These are phyloP conservation scores for Calonectria pseudoturangicola DNA, from an alignment of 2,329 filamentous ascomycete species.

Conservation along the genomic window DNA sequence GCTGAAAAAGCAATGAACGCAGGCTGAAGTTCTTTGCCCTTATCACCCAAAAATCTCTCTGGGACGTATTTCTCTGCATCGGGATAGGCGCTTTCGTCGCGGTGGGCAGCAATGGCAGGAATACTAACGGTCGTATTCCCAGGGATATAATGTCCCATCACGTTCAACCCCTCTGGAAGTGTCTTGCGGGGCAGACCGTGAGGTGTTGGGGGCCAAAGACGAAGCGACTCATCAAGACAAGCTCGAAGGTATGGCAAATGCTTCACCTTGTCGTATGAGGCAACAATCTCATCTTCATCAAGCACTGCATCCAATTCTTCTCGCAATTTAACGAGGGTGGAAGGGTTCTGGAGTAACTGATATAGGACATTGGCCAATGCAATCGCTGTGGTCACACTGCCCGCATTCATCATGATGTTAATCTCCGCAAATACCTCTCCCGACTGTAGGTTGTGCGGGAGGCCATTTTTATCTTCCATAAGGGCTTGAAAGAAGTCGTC, in stretches of 20 bases:
- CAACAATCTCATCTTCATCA: neutral
- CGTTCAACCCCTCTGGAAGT: neutral
- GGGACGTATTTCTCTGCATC: conserved; percentile 2
- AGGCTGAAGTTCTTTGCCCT: neutral
- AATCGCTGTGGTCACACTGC: neutral
- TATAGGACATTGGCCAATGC: neutral
- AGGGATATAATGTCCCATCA: neutral
- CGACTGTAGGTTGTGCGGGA: neutral
- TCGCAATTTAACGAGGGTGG: neutral
- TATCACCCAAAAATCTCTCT: neutral
- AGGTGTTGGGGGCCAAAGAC: neutral
- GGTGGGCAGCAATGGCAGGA: neutral
- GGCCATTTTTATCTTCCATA: neutral
- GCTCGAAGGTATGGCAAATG: conserved; percentile 5
- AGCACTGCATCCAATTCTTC: neutral
- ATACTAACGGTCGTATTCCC: neutral
- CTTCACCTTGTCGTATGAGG: neutral
- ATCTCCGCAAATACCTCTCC: conserved; percentile 4
- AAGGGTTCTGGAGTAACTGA: neutral
- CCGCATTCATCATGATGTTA: conserved; percentile 6
- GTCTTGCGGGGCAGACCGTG: conserved; percentile 2
- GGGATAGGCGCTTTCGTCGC: neutral
- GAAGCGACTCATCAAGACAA: neutral
- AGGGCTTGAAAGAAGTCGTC: conserved; percentile 5
- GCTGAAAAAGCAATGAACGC: conserved; percentile 1